A percentile compares a stretch with the other conserved stretches of the same genome.
Conservation (phyloP, 495 filamentous ascomycete species). For the Penicillium cosmopolitanum region DNA sequence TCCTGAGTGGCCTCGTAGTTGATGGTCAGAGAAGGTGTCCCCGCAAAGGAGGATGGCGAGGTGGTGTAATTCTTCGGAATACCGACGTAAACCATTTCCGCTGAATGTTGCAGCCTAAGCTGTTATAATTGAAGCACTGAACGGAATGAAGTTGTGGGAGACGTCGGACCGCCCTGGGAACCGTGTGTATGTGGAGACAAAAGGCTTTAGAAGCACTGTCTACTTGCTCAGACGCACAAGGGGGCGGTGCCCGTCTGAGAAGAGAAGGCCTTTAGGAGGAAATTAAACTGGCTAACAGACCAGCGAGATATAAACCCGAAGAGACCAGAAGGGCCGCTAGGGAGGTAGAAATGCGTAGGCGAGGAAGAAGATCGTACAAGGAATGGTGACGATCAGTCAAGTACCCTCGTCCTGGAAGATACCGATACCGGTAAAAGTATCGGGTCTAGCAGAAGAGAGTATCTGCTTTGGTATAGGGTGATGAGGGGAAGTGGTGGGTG, state of each 20-base stretch:
- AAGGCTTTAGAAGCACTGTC: slow-evolving; percentile 63
- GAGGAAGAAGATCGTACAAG: slow-evolving; percentile 78
- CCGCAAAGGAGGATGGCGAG: slow-evolving; percentile 75
- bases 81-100: slow-evolving; percentile 80
- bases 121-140: slow-evolving; percentile 17
- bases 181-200: slow-evolving; percentile 31
- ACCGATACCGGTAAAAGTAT: slow-evolving; percentile 89
- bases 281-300: slow-evolving; percentile 62
- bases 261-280: slow-evolving; percentile 85
- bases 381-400: slow-evolving; percentile 77
- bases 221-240: slow-evolving; percentile 85
- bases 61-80: slow-evolving; percentile 79
- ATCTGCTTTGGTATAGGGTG: slow-evolving; percentile 57
- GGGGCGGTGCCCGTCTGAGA: slow-evolving; percentile 80
- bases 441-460: slow-evolving; percentile 89
- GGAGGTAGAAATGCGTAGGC: slow-evolving; percentile 79
- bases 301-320: slow-evolving; percentile 55
- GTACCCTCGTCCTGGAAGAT: slow-evolving; percentile 72
- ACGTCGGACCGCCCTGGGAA: slow-evolving; percentile 34
- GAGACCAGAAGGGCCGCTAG: slow-evolving; percentile 65
- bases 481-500: slow-evolving; percentile 16
- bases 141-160: slow-evolving; percentile 25
- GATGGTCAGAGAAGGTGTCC: slow-evolving; percentile 88
- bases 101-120: slow-evolving; percentile 32
- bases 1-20: slow-evolving; percentile 94